Evolutionary conservation across 768 basidiomycete species (phyloP), one percentile per base, ranked within the genome.

Genomic region (Trametes cubensis): DNA sequence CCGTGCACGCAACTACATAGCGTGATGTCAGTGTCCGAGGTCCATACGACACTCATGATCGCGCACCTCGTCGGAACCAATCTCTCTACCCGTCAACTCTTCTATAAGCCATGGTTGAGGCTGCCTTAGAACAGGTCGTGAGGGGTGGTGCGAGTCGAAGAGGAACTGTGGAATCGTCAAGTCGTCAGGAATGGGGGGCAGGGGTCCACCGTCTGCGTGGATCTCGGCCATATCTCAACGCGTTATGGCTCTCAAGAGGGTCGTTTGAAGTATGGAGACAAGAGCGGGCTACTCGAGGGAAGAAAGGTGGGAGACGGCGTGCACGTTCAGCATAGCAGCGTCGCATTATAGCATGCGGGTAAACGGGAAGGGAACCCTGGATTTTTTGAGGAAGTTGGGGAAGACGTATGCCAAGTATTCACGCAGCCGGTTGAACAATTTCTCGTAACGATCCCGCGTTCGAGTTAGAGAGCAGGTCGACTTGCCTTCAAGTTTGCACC

Each of bases 111-210:
- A 85, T 5, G 83, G 78, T 26, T 69, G 70, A 21, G 66, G 64
- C 10, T 65, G 55, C 18, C 56, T 70, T 60, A 76, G 73, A n/a
- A 60, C 60, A 1, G 83, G 82, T 44, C 81, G 73, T 30, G 66
- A 68, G 25, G 78, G 71, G 64, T 84, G 81, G 10, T 70, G 64
- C 45, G 62, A 67, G 65, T 83, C 81, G 49, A 86, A 79, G 40
- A 83, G 72, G 67, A 85, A 85, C 69, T 86, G 84, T 2, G 81
- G 78, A 44, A 85, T 69, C 7, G 83, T 82, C 54, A 84, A 69
- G 69, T 83, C 72, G 67, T 84, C 82, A 4, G 84, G 84, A 56
- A 84, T 69, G 46, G 74, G 41, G 48, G 64, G 78, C 13, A 80
- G 67, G 5, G 69, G 71, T 6, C 62, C 69, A 28, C 59, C 59